Base-by-base conservation (phyloP, 148 eudicot species). In the Silene latifolia region DNA sequence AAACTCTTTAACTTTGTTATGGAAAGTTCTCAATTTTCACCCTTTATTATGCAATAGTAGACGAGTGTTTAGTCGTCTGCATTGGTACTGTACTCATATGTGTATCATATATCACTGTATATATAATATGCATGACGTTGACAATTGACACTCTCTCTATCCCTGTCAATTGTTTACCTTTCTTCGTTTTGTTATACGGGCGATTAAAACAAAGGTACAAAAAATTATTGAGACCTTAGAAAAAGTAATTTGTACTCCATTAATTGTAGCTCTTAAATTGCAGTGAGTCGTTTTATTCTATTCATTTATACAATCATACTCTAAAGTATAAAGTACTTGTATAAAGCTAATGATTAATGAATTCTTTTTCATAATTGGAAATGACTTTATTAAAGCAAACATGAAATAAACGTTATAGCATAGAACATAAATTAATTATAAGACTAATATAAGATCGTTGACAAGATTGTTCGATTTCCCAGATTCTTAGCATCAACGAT, bases 351-450 rank as follows among this genome's bases (percentile, higher is more conserved):
- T 1, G 25, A 61, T 0, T 61, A 61, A 23, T 23, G 29, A 21
- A 29, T 35, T 6, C 18, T 44, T 44, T 42, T 18, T 2, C 17
- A 7, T 17, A 35, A 7, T 15, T 64, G 46, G 47, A 4, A 32
- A 32, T 65, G 46, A 23, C 8, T 24, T 10, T 3, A 3, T 8
- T 23, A 60, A 67, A 47, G 53, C 19, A 44, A 44, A n/a, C 25
- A 67, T 67, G 71, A n/a, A 67, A 8, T 17, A 32, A 19, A 67
- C 27, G 71, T 67, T 21, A 3, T 67, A 18, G 71, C 19, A 67
- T 67, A 67, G 7, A 67, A 44, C 71, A n/a, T 67, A 67, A 19
- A 39, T n/a, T 44, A 44, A 42, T 67, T n/a, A 18, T 67, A 5
- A 39, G 0, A 42, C 13, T 18, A 66, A 67, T 18, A 42, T 20